Conservation (phyloP, 2,329 filamentous ascomycete species). For the Orbilia quercus region DNA sequence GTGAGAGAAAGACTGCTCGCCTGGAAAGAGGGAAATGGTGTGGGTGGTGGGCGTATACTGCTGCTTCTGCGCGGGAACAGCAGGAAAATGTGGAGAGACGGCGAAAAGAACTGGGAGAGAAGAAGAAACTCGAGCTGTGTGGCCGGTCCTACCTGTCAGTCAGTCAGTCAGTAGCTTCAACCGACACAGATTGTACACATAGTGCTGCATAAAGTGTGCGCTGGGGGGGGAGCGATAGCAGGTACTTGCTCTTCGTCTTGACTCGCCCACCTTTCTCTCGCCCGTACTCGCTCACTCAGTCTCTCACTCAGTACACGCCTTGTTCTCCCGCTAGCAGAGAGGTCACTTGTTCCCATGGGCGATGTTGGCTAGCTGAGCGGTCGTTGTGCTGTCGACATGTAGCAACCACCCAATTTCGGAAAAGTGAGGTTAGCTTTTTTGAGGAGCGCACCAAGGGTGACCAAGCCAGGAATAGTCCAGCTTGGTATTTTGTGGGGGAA, state of each 20-base stretch:
- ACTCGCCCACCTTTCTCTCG: no score
- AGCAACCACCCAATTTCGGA: slow-evolving; percentile 56
- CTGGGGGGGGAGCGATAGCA: slow-evolving; percentile 38
- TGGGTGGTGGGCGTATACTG: slow-evolving; percentile 38
- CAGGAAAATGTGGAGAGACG: slow-evolving; percentile 50
- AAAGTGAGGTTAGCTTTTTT: slow-evolving; percentile 57
- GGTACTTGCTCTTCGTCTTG: slow-evolving; percentile 25
- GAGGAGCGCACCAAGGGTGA: slow-evolving; percentile 56
- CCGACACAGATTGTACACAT: slow-evolving; percentile 56
- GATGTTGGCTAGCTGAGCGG: slow-evolving; percentile 51
- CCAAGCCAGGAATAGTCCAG: slow-evolving; percentile 57
- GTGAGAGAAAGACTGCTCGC: slow-evolving; percentile 33
- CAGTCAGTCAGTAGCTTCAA: slow-evolving; percentile 50
- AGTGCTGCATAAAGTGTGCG: slow-evolving; percentile 56
- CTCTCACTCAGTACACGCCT: slow-evolving; percentile 14
- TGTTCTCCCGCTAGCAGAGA: slow-evolving; percentile 24
- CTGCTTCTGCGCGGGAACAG: slow-evolving; percentile 36
- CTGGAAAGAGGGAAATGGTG: slow-evolving; percentile 40
- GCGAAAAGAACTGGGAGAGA: slow-evolving; percentile 25
- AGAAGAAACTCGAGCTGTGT: slow-evolving; percentile 50
- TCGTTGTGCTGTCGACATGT: slow-evolving; percentile 56
- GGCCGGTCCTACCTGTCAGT: slow-evolving; percentile 56
- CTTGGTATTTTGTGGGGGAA: slow-evolving; percentile 56
- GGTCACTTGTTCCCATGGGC: slow-evolving; percentile 40
- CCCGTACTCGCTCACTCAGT: slow-evolving; percentile 39